Base-by-base conservation (phyloP, 192 early-diverging fungal genomes). In the Umbelopsis sp. region DNA sequence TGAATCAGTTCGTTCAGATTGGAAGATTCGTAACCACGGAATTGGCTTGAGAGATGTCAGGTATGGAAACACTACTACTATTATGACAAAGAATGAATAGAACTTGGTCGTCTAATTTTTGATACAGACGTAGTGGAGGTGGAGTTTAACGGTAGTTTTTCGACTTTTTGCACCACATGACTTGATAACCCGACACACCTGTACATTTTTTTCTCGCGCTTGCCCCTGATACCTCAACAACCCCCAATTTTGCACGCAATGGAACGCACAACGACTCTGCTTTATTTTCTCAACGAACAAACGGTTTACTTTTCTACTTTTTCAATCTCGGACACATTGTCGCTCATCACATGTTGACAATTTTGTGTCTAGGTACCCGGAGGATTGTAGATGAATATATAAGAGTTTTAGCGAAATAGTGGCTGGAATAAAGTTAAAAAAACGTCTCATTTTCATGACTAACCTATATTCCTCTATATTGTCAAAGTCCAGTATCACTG, bases 381-480 rank as follows among this genome's bases (percentile, higher is more conserved):
- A 56, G 17, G 29, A 62, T 22, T 29, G 7, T 20, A 34, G 14
- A 17, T n/a, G 4, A 49, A n/a, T 16, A 49, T 49, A 49, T 9
- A n/a, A 49, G 47, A 16, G 47, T 5, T 49, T 17, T 49, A 21
- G 38, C 38, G 38, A 41, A 41, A 6, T 49, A 49, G 47, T 49
- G 47, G 47, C 47, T 49, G 47, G 26, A 45, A 52, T 26, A 69
- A 45, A 26, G 22, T 21, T 22, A 69, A 16, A 69, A 51, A 38
- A 21, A 31, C 4, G 0, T 50, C 8, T 34, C 17, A 17, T 22
- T 54, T 3, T 41, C 9, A 43, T 45, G 20, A 47, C 65, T 43
- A 52, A 71, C 67, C 89, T 84, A 78, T 83, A 90, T 82, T 90
- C 85, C 24, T 91, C 91, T 71, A 92, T 92, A 77, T 92, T 92